Evolutionary conservation across 495 filamentous ascomycete species (phyloP), one percentile per base, ranked within the genome.

Genomic region (Neohortaea acidophila): DNA sequence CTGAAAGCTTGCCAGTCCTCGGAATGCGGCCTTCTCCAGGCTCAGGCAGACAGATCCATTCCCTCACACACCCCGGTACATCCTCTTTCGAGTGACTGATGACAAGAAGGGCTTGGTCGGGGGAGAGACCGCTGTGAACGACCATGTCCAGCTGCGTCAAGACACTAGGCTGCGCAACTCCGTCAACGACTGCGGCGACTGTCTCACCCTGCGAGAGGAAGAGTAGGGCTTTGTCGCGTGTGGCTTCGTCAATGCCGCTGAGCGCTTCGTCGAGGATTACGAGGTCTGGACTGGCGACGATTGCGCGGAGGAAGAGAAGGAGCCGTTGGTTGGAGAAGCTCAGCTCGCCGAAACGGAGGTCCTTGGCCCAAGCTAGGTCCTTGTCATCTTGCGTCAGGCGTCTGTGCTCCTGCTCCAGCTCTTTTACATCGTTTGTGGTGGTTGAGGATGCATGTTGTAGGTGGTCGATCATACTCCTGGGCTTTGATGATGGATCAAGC

Each of bases 251-350:
- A 74, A 97, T 83, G 20, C 87, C 85, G 30, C 81, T 84, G 50
- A 93, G 91, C 0, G 89, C 75, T 58, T 97, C 89, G 50, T 96
- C 89, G 2, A 96, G 70, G 25, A 97, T 80, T 21, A 96, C 67
- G 29, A 97, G 69, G 43, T 94, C 87, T 0, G 85, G 83, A 38
- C 69, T 69, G 45, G 84, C 79, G 47, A 89, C 70, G 23, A 91
- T 61, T 12, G 87, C 81, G 5, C 91, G 73, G 20, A 96, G 61
- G 57, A 96, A 89, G 2, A 97, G 70, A 8, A 79, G 67, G 5
- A 94, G 65, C 17, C 85, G 75, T 57, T 97, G 89, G 0, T 83
- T 73, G 4, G 73, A 76, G 49, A 83, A 79, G 14, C 72, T 70
- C 1, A 86, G 63, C 39, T 81, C 72, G 20, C 80, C 77, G 55